phyloP scores from a whole-genome alignment of 2,329 filamentous ascomycete species.

The Stachybotrys chlorohalonatus region DNA sequence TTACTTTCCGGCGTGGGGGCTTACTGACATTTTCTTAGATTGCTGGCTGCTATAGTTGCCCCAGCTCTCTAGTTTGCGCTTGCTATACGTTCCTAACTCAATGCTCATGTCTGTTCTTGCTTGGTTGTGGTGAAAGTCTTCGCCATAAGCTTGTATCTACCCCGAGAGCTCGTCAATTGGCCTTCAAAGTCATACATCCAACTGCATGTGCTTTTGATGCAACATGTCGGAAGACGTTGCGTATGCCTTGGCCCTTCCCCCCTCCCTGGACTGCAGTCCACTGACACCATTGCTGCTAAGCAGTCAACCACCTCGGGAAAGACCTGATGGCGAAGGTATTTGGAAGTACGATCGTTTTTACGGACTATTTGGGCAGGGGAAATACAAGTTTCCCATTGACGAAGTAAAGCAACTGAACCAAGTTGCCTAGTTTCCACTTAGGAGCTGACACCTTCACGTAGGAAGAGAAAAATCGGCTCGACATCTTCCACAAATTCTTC shows the following conservation, averaged over 20 bases:
- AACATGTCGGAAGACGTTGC: background rate
- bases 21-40: background rate
- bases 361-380: slow-evolving; percentile 56
- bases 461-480: slow-evolving; percentile 67
- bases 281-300: background rate
- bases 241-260: background rate
- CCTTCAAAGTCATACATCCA: background rate
- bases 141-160: too few species aligned
- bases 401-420: slow-evolving; percentile 39
- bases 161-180: too few species aligned
- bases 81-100: too few species aligned
- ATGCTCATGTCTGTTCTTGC: background rate
- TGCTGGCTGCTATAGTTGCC: background rate
- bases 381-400: slow-evolving; percentile 72
- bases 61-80: too few species aligned
- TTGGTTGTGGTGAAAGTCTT: too few species aligned
- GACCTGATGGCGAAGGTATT: slow-evolving; percentile 13
- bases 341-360: slow-evolving; percentile 62
- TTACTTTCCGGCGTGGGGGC: background rate
- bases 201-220: background rate
- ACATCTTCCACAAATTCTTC: slow-evolving; percentile 75
- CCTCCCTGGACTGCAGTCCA: background rate
- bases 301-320: background rate
- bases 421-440: background rate
- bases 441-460: slow-evolving; percentile 22